A percentile compares a stretch with the other conserved stretches of the same genome.
Conservation (phyloP, 2,329 filamentous ascomycete species). For the Colletotrichum somersetense region DNA sequence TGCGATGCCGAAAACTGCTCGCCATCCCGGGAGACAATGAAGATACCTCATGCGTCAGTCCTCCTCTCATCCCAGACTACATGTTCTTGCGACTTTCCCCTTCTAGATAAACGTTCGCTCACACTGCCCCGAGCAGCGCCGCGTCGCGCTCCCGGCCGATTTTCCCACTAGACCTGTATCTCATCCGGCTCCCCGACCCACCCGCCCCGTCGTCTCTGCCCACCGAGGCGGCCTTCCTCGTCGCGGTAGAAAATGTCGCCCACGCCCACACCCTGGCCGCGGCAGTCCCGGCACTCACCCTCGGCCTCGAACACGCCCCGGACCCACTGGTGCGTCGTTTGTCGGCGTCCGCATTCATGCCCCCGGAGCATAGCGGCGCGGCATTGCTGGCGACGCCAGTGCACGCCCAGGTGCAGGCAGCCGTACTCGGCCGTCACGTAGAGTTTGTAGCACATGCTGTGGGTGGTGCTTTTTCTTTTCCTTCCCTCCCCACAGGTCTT, state of each 20-base stretch:
- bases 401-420: not conserved
- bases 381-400: not conserved
- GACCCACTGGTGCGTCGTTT: slow-evolving; percentile 1
- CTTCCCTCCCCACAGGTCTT: no score
- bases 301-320: not conserved
- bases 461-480: not conserved
- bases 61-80: not conserved
- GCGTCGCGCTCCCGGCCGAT: not conserved
- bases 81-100: not conserved
- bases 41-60: not conserved
- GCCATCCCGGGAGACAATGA: not conserved
- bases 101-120: not conserved
- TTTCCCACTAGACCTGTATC: not conserved
- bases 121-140: not conserved
- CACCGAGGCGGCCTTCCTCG: not conserved
- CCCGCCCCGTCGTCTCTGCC: not conserved
- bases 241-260: not conserved
- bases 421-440: not conserved
- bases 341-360: not conserved
- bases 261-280: not conserved
- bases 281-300: not conserved
- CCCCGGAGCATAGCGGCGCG: not conserved
- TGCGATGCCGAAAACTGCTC: not conserved
- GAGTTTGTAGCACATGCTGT: not conserved
- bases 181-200: not conserved